Evolutionary conservation across 1,284 basidiomycete species (phyloP).

Genomic region (Heliocybe sulcata): DNA sequence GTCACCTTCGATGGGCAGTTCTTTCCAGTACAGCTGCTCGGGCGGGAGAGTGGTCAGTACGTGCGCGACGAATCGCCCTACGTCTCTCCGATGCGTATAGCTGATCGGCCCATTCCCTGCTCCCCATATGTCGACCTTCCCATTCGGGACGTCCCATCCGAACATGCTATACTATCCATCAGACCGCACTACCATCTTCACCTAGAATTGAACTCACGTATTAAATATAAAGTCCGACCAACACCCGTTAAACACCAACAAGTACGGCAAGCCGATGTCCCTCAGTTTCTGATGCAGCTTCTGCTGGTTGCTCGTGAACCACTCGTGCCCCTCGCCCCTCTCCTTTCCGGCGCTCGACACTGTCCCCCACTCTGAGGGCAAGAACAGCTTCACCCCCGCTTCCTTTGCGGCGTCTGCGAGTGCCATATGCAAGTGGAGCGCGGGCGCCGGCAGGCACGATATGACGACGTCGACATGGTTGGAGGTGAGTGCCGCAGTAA

Average conservation of each 20-base stretch:
- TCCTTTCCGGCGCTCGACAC: conserved; percentile 6
- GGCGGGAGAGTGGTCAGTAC: conserved; percentile 23
- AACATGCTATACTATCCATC: not conserved
- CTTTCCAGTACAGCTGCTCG: conserved; percentile 19
- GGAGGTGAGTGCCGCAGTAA: conserved; percentile 6
- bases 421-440: conserved; percentile 11
- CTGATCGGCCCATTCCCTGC: conserved; percentile 21
- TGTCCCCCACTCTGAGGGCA: conserved; percentile 20
- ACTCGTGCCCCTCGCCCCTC: conserved; percentile 3
- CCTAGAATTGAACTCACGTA: not conserved
- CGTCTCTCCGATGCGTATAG: conserved; percentile 24
- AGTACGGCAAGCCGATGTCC: conserved; percentile 10
- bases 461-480: conserved; percentile 16
- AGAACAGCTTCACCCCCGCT: conserved; percentile 21
- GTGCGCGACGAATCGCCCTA: conserved; percentile 27
- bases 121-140: conserved; percentile 25
- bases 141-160: conserved; percentile 15
- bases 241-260: conserved; percentile 21
- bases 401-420: conserved; percentile 19
- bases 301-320: conserved; percentile 4
- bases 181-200: conserved; percentile 9
- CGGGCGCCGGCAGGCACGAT: conserved; percentile 12
- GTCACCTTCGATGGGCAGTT: conserved; percentile 30
- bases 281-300: conserved; percentile 5
- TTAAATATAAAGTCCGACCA: conserved; percentile 13